Evolutionary conservation across 768 basidiomycete genomes (phyloP), one percentile per base, ranked within the genome.

Genomic region (Tephrocybe sp.): DNA sequence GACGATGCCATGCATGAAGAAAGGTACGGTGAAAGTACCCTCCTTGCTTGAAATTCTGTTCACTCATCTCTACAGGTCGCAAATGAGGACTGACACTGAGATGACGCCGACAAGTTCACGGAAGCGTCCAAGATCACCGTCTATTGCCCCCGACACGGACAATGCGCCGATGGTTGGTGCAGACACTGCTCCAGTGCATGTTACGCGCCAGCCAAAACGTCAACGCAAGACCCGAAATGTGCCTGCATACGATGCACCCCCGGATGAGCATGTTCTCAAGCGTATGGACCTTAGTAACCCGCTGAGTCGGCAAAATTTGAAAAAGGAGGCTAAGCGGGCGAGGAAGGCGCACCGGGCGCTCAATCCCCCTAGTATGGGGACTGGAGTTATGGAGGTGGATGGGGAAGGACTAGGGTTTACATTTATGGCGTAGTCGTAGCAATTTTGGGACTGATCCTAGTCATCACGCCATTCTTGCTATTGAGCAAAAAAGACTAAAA

Each of bases 311-410:
- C 76, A 71, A 58, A 68, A 73, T 55, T 56, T 88, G 58, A 89
- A 87, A 69, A 76, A 69, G 60, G 84, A 83, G 37, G 77, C 79
- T 40, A 89, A 87, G 71, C 71, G 72, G 56, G 80, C 77, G 30
- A 72, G 81, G 58, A 82, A 80, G 62, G 76, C 77, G 4, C 75
- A 73, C 32, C 71, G 71, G 28, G 65, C 67, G 19, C 64, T 58
- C 42, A 58, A 44, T 42, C 42, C 52, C 15, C 58, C 42, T 7
- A 54, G 43, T 30, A 60, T 24, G 13, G 30, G 38, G 21, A 26
- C 24, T 13, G 50, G 63, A 9, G 69, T 68, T 37, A 79, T 79
- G 78, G 75, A 79, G 31, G 62, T 79, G 5, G 79, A 79, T 54
- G 68, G 69, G 36, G 73, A 73, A 9, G 75, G 66, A 19, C 57